Evolutionary conservation across 202 grass and related monocot genomes (phyloP), one percentile per base, ranked within the genome.

Genomic region (Panicum virgatum): DNA sequence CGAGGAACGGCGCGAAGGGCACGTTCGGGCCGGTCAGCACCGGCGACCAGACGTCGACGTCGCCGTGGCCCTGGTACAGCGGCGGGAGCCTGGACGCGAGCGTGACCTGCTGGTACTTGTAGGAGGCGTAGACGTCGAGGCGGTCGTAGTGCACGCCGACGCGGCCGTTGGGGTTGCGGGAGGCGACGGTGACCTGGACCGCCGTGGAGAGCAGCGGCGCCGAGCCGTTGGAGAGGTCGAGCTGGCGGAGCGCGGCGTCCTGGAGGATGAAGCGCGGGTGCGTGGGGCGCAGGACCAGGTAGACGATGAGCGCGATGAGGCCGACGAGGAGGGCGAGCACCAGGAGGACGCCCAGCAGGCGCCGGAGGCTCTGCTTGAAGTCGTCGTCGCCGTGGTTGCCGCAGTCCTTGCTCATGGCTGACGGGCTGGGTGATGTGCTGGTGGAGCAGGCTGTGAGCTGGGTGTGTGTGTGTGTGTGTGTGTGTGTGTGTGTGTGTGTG

Each of bases 31-130:
- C 95, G 11, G n/a, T 1, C 5, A 95, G 75, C n/a, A 88, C 89
- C 0, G 92, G 95, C 0, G 95, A 98, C 90, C 90, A 98, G n/a
- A 94, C 77, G 79, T 89, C 88, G 32, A 94, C 45, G 57, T 98
- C 95, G 44, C 88, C 91, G 86, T 86, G 92, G 50, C 95, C 90
- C 85, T 98, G 95, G 86, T 93, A 93, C 0, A 93, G 39, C 2
- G 73, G 44, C 1, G 88, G 72, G 9, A 98, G 42, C 47, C 50
- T 1, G 2, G 86, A 3, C 12, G 63, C 23, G 11, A 93, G 47
- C 12, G 88, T 93, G 45, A 98, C 80, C 88, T 93, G 96, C 84
- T 95, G 90, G 90, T 85, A 91, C 84, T 88, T 91, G 88, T 95
- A 98, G 1, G 88, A 57, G 1, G 84, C 92, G 68, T 89, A 98